A percentile compares a stretch with the other conserved stretches of the same genome.
These are phyloP conservation scores for Paramyrothecium sp. DNA, from an alignment of 2,329 filamentous ascomycete genomes.

Conservation along the genomic window DNA sequence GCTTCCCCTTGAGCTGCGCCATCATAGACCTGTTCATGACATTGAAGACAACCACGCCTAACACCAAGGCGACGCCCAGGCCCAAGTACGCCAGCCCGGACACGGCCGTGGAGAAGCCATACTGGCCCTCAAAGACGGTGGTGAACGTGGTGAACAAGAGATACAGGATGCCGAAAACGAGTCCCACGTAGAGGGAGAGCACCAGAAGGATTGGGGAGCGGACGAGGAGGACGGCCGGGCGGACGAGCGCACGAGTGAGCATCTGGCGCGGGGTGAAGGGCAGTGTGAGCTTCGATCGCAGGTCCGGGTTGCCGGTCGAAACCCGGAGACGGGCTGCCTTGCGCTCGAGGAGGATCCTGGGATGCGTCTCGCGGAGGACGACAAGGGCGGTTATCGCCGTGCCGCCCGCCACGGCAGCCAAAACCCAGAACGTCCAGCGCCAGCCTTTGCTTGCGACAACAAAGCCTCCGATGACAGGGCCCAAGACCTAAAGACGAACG, in stretches of 20 bases:
- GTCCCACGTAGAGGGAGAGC: constrained; percentile 77
- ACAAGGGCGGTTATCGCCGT: constrained; percentile 73
- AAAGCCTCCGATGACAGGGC: constrained; percentile 72
- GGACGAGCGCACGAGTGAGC: too few relatives aligned
- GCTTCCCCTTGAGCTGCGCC: constrained; percentile 3
- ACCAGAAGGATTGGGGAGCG: constrained; percentile 77
- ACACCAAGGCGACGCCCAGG: constrained; percentile 15
- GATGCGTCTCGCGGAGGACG: constrained; percentile 82
- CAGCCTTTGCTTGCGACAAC: constrained; percentile 65
- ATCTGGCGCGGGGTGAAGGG: too few relatives aligned
- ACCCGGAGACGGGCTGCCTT: constrained; percentile 67
- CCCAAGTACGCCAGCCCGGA: constrained; percentile 17
- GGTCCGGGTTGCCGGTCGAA: constrained; percentile 47
- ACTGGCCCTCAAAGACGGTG: constrained; percentile 59
- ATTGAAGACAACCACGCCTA: constrained; percentile 9
- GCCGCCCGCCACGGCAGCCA: constrained; percentile 64
- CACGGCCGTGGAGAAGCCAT: constrained; percentile 12
- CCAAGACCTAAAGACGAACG: constrained; percentile 34
- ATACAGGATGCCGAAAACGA: constrained; percentile 69
- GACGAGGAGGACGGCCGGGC: constrained; percentile 66
- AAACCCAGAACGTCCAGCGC: constrained; percentile 82
- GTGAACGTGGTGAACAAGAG: constrained; percentile 70
- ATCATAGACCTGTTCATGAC: constrained; percentile 9
- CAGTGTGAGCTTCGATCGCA: constrained; percentile 51
- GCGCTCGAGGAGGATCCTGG: constrained; percentile 71